phyloP scores from a whole-genome alignment of 352 stramenopile species.

The Plasmopara viticola region DNA sequence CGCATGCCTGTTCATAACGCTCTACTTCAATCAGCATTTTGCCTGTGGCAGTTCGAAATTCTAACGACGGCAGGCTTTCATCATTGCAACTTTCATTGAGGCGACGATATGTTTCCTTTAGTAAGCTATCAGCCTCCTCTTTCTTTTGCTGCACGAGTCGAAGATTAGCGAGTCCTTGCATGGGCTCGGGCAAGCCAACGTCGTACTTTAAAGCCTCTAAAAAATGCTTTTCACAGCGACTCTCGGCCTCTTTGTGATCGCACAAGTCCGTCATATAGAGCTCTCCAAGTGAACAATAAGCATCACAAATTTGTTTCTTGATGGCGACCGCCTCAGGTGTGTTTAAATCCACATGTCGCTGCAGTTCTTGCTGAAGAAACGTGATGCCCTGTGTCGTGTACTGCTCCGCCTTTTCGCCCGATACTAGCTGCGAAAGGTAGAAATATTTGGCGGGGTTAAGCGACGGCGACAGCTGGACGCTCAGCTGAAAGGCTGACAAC shows the following conservation, averaged over 20 bases:
- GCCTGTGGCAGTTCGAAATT: slow-evolving; percentile 78
- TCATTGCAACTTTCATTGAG: slow-evolving; percentile 76
- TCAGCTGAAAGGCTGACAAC: slow-evolving; percentile 63
- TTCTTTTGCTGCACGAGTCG: slow-evolving; percentile 90
- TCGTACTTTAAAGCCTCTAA: slow-evolving; percentile 87
- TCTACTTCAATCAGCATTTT: slow-evolving; percentile 86
- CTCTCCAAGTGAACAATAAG: slow-evolving; percentile 93
- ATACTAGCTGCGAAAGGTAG: slow-evolving; percentile 75
- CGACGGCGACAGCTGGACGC: slow-evolving; percentile 51
- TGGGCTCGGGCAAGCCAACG: slow-evolving; percentile 87
- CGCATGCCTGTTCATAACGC: slow-evolving; percentile 69
- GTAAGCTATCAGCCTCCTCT: slow-evolving; percentile 81
- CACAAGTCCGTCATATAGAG: slow-evolving; percentile 98
- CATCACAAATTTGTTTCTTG: slow-evolving; percentile 90
- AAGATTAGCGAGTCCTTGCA: slow-evolving; percentile 93
- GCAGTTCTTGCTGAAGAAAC: slow-evolving; percentile 57
- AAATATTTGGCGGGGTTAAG: slow-evolving; percentile 82
- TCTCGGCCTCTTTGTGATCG: slow-evolving; percentile 89
- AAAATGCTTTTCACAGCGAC: slow-evolving; percentile 88
- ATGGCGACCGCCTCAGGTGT: slow-evolving; percentile 52
- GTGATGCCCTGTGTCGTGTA: slow-evolving; percentile 67
- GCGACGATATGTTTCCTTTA: slow-evolving; percentile 89
- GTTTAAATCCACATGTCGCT: slow-evolving; percentile 28
- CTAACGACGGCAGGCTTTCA: slow-evolving; percentile 67
- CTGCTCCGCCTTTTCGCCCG: slow-evolving; percentile 63